A percentile compares a stretch with the other conserved stretches of the same genome.
Evolutionary conservation across 1,139 yeast genomes (phyloP).

Genomic region (Suhomyces atakaporum): DNA sequence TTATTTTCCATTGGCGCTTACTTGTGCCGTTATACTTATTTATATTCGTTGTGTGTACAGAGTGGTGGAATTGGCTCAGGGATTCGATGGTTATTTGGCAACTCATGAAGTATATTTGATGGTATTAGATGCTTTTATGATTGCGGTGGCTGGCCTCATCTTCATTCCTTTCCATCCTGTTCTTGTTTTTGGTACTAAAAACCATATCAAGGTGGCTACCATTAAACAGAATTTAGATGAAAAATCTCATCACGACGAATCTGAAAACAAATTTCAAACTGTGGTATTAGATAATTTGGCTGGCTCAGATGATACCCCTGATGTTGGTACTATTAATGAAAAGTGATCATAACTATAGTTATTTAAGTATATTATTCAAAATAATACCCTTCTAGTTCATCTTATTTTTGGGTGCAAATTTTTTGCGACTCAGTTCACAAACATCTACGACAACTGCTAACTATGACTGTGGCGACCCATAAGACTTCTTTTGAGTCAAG

Average conservation of each 20-base stretch:
- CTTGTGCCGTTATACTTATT: constrained; percentile 56
- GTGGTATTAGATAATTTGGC: constrained; percentile 1
- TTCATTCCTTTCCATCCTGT: constrained; percentile 68
- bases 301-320: background rate
- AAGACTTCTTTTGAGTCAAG: background rate
- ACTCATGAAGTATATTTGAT: constrained; percentile 71
- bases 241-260: background rate
- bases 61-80: constrained; percentile 74
- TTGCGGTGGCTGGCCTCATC: constrained; percentile 45
- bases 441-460: background rate
- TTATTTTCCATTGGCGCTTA: constrained; percentile 53
- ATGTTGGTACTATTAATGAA: background rate
- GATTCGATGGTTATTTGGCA: constrained; percentile 74
- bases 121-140: constrained; percentile 76
- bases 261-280: background rate
- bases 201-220: constrained; percentile 26
- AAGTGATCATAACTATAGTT: background rate
- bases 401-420: background rate
- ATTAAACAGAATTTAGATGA: background rate
- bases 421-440: constrained; percentile 1
- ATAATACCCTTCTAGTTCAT: background rate
- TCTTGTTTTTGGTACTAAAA: constrained; percentile 48
- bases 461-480: background rate
- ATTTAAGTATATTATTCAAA: background rate
- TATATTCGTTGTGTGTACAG: constrained; percentile 79